Evolutionary conservation across 139 green algal species (phyloP).

Genomic region (Chlorella sp.): DNA sequence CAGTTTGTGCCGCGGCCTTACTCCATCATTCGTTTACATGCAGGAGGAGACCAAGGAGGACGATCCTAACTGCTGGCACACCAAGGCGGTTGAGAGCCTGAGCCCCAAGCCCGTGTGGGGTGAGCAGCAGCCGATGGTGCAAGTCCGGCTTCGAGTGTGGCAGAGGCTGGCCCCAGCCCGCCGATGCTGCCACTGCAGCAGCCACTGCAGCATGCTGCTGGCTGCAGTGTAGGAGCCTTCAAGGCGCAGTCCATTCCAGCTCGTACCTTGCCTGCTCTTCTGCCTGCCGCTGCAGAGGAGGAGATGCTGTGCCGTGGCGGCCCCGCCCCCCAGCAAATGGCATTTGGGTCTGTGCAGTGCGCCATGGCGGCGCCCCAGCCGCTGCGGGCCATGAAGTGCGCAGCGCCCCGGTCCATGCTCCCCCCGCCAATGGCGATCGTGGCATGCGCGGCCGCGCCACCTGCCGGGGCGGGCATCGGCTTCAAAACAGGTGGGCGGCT

Average conservation of each 20-base stretch:
- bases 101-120: background rate
- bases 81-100: background rate
- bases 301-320: no score
- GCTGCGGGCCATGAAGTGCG: background rate
- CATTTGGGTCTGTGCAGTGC: no score
- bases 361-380: background rate
- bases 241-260: no score
- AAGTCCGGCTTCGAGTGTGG: no score
- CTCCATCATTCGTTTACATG: background rate
- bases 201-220: background rate
- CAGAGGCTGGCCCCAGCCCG: background rate
- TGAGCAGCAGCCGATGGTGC: background rate
- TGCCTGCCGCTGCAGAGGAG: no score
- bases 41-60: background rate
- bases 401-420: background rate
- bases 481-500: constrained; percentile 9
- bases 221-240: background rate
- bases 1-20: no score
- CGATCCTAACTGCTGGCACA: background rate
- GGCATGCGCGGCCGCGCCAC: background rate
- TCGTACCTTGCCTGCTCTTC: no score
- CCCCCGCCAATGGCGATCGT: background rate
- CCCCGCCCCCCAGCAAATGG: no score
- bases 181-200: no score
- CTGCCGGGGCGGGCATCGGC: background rate